These are phyloP conservation scores for Zizania latifolia DNA, from an alignment of 176 grass and related monocot species.

Conservation along the genomic window DNA sequence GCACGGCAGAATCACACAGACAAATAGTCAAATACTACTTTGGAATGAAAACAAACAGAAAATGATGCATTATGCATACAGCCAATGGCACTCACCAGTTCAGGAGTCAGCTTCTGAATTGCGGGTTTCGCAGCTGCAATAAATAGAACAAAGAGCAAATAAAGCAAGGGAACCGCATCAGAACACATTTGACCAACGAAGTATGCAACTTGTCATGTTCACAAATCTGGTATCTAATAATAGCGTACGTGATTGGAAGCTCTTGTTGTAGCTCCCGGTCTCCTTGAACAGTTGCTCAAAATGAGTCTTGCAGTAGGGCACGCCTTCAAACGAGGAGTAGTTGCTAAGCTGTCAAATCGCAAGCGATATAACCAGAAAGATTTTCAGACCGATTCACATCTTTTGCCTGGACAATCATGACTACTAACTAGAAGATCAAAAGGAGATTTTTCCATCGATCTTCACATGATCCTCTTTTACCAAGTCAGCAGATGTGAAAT, in stretches of 20 bases:
- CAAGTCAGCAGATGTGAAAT: neutral
- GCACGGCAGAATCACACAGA: neutral
- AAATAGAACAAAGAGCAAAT: neutral
- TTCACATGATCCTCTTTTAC: neutral
- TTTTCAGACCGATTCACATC: neutral
- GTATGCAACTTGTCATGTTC: neutral
- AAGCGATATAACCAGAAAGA: neutral
- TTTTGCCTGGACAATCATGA: neutral
- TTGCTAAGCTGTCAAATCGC: constrained; percentile 49
- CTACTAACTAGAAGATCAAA: neutral
- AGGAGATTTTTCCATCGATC: neutral
- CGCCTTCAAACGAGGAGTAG: constrained; percentile 82
- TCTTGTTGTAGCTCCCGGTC: constrained; percentile 86
- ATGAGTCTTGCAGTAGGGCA: constrained; percentile 92
- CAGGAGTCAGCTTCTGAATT: constrained; percentile 45
- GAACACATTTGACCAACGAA: neutral
- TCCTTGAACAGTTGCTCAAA: constrained; percentile 90
- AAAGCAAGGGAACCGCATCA: neutral
- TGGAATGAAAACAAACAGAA: neutral
- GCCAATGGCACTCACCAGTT: constrained; percentile 39
- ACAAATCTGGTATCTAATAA: neutral
- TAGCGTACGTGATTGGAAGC: constrained; percentile 53
- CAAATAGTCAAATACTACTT: neutral
- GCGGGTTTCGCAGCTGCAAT: constrained; percentile 66
- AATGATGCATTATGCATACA: too few species aligned